Base-by-base conservation (phyloP, 1,284 basidiomycete genomes). In the Somion occarium region DNA sequence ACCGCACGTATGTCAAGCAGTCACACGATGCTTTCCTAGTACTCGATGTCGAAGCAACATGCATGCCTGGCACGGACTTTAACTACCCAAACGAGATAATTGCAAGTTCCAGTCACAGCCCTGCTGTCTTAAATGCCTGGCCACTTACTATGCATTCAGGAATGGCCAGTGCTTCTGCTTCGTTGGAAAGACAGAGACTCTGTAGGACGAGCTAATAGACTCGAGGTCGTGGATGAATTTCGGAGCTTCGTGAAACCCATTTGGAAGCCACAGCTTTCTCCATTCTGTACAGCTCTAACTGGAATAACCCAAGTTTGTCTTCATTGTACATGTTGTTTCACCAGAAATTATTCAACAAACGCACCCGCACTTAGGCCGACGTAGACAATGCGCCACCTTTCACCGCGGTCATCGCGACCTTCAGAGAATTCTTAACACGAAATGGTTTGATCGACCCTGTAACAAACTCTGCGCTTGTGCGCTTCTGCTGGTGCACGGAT, bases 21-120 rank as follows among this genome's bases (percentile, higher is more conserved):
- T 71, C 78, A 1, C 85, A 78, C 57, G 86, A 90, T 46, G 79
- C 76, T 12, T 86, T 90, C 60, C 76, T 91, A 11, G 82, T 91
- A 22, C 72, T 93, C 38, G 92, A 96, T 62, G 88, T 98, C 46
- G 95, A 98, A 67, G 95, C 88, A 3, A 98, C 95, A 0, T 98
- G 95, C 65, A 67, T 83, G 43, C 68, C 69, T 58, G 85, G 76
- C 3, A 57, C 58, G 3, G 62, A 60, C 20, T 70, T 70, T 44
- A 62, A 68, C 34, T 72, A 68, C 58, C 69, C 70, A 5, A 97
- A 97, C 67, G 94, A 98, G 72, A 94, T 97, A 52, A 96, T 97
- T 56, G 92, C 91, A 65, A 64, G 87, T 73, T 34, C 48, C 38
- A 67, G 30, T 7, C 30, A 15, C 15, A 34, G 30, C 30, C 30